These are phyloP conservation scores for Chenopodium album DNA, from an alignment of 148 eudicot species.

Conservation along the genomic window DNA sequence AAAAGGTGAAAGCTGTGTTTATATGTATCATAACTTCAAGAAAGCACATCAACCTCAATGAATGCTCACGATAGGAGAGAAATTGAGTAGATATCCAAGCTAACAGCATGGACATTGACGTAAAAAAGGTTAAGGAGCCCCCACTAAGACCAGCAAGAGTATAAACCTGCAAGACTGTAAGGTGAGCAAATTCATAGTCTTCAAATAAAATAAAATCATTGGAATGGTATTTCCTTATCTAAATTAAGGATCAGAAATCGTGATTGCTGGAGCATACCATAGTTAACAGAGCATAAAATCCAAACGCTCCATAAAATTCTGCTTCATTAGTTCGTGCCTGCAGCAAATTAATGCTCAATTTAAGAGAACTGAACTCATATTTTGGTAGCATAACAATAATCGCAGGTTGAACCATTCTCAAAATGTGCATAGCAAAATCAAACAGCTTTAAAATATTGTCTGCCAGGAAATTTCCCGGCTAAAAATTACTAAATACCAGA, in stretches of 20 bases:
- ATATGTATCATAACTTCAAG: background rate
- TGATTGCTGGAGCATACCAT: conserved; percentile 47
- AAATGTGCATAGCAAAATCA: background rate
- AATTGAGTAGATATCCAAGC: conserved; percentile 64
- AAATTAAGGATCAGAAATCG: conserved; percentile 7
- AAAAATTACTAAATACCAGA: background rate
- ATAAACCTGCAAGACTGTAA: conserved; percentile 55
- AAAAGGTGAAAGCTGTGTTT: background rate
- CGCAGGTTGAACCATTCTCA: background rate
- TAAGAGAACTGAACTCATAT: background rate
- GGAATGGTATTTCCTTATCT: background rate
- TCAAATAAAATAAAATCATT: background rate
- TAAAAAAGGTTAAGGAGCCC: conserved; percentile 66
- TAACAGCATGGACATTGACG: conserved; percentile 67
- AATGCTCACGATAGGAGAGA: conserved; percentile 39
- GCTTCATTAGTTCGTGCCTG: conserved; percentile 68
- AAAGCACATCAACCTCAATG: conserved; percentile 57
- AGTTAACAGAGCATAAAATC: conserved; percentile 66
- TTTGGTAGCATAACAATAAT: background rate
- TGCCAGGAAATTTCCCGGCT: background rate
- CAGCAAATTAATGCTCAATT: conserved; percentile 24
- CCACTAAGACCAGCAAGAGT: conserved; percentile 76
- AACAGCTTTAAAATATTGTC: background rate
- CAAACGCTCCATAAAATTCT: conserved; percentile 95
- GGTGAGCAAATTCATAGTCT: background rate